phyloP scores from a whole-genome alignment of 495 filamentous ascomycete genomes.

The Penicillium arizonense region DNA sequence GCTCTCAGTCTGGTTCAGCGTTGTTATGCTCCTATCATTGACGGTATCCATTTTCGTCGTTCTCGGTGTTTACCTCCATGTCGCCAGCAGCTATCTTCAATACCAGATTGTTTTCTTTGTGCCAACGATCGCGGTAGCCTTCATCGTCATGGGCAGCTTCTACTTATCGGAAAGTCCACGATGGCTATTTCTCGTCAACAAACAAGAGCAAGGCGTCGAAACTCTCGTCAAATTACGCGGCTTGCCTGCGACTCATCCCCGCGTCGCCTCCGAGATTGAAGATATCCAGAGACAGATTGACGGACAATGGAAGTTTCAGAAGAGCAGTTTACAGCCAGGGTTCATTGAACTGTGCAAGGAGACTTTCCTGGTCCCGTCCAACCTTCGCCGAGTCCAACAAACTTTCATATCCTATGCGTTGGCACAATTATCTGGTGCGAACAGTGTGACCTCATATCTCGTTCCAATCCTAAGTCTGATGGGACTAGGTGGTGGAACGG shows the following conservation, averaged over 20 bases:
- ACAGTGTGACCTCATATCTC: conserved; percentile 16
- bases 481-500: conserved; percentile 1
- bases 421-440: conserved; percentile 20
- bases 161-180: conserved; percentile 69
- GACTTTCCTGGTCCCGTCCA: conserved; percentile 10
- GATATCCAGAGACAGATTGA: conserved; percentile 54
- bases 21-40: conserved; percentile 7
- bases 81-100: conserved; percentile 10
- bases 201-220: conserved; percentile 52
- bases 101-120: conserved; percentile 14
- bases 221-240: conserved; percentile 58
- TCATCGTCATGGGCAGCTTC: conserved; percentile 59
- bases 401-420: conserved; percentile 11
- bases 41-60: conserved; percentile 6
- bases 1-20: conserved; percentile 13
- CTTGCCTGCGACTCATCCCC: conserved; percentile 50
- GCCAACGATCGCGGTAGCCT: conserved; percentile 12
- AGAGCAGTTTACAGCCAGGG: conserved; percentile 18
- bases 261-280: conserved; percentile 48
- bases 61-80: conserved; percentile 4
- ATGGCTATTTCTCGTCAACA: conserved; percentile 61
- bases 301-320: not conserved
- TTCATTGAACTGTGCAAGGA: conserved; percentile 2
- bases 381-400: conserved; percentile 14
- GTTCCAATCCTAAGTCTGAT: conserved; percentile 6